phyloP scores from a whole-genome alignment of 495 filamentous ascomycete genomes.

The Choiromyces venosus region DNA sequence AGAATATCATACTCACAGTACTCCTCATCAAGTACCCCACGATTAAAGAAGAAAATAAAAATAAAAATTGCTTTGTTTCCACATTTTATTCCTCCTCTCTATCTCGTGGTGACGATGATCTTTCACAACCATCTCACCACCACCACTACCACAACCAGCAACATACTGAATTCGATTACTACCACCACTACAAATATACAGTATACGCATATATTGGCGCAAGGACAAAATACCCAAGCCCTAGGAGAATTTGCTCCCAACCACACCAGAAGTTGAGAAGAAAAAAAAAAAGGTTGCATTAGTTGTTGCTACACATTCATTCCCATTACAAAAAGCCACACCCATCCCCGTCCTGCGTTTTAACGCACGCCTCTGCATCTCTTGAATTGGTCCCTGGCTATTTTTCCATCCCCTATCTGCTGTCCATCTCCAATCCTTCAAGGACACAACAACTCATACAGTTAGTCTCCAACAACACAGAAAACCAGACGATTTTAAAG shows the following conservation, averaged over 20 bases:
- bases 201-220: neutral
- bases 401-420: slow-evolving; percentile 26
- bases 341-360: slow-evolving; percentile 19
- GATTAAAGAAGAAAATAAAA: neutral
- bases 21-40: neutral
- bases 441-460: slow-evolving; percentile 21
- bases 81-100: too few relatives aligned
- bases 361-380: slow-evolving; percentile 26
- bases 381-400: slow-evolving; percentile 25
- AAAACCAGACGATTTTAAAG: neutral
- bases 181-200: neutral
- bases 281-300: slow-evolving; percentile 10
- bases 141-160: slow-evolving; percentile 8
- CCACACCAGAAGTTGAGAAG: slow-evolving; percentile 10
- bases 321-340: slow-evolving; percentile 21
- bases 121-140: neutral
- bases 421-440: slow-evolving; percentile 24
- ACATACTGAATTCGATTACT: neutral
- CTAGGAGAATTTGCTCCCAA: neutral
- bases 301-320: neutral
- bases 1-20: neutral
- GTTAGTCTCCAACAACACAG: neutral
- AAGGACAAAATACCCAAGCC: neutral
- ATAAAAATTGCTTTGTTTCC: too few relatives aligned
- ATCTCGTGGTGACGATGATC: neutral